These are phyloP conservation scores for Rutstroemia sp. DNA, from an alignment of 2,329 filamentous ascomycete species.

Conservation along the genomic window DNA sequence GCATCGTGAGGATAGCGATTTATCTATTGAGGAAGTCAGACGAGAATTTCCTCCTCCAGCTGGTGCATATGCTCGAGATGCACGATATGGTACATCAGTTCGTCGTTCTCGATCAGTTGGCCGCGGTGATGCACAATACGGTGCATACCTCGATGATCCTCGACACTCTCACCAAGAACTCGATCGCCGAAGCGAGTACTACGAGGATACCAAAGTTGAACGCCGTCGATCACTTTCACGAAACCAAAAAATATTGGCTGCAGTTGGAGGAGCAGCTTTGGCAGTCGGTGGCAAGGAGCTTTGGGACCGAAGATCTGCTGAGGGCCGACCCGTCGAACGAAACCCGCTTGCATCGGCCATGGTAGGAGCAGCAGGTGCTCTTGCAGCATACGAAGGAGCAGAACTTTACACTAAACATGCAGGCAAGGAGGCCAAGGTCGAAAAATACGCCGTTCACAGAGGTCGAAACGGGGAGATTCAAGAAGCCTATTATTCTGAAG, in stretches of 20 bases:
- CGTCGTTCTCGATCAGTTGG: constrained; percentile 56
- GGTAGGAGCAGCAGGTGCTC: constrained; percentile 54
- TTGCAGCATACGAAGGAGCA: constrained; percentile 57
- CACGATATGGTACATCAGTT: constrained; percentile 35
- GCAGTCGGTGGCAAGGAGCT: constrained; percentile 60
- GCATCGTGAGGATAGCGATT: constrained; percentile 63
- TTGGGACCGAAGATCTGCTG: constrained; percentile 52
- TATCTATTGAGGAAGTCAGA: constrained; percentile 73
- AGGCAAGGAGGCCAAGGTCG: constrained; percentile 36
- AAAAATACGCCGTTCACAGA: constrained; percentile 45
- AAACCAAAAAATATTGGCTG: constrained; percentile 59
- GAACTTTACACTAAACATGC: constrained; percentile 53
- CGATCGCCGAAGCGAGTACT: constrained; percentile 41
- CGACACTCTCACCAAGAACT: constrained; percentile 40
- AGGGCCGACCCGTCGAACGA: constrained; percentile 42
- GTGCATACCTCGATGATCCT: constrained; percentile 46
- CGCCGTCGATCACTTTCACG: constrained; percentile 48
- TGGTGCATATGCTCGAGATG: constrained; percentile 19
- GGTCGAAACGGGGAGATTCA: constrained; percentile 44
- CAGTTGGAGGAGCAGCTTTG: constrained; percentile 56
- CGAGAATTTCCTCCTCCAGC: constrained; percentile 70
- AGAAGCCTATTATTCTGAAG: constrained; percentile 50
- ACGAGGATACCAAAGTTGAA: constrained; percentile 44
- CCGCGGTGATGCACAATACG: constrained; percentile 47
- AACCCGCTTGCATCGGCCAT: constrained; percentile 54